Evolutionary conservation across 441 rosid species (phyloP), one percentile per base, ranked within the genome.

Genomic region (Jatropha multifida): DNA sequence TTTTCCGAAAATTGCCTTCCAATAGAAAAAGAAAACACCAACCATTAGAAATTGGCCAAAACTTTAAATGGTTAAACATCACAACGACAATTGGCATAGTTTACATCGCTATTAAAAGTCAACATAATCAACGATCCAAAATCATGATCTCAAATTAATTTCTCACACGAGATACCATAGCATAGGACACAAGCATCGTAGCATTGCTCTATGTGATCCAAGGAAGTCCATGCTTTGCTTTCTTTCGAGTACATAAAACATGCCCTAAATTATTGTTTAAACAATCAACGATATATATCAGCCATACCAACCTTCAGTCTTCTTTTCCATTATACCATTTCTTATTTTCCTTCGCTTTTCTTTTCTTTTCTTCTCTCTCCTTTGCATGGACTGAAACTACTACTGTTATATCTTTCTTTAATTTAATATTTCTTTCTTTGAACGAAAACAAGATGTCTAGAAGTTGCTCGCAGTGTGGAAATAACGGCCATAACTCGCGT

Each of bases 401-500:
- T n/a, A 4, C 58, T 41, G 23, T 0, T 9, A 42, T 10, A 13
- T 12, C 0, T 54, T 20, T 14, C 32, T 55, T 7, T 74, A 32
- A 38, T 3, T 9, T 52, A 48, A 13, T 12, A 2, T 54, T 20
- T 14, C 32, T 55, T 7, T 74, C 61, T 12, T 49, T 3, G 6
- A 52, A 17, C 56, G 18, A 18, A 52, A 52, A 14, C 14, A 48
- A 65, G 56, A 86, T 86, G 97, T 84, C 91, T 37, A 86, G 92
- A 48, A 85, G 88, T 64, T 90, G 91, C 82, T 88, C 91, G 18
- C 93, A 82, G 85, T 84, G 90, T 70, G 93, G 90, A 74, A 88
- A 83, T 87, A 84, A 87, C 84, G 92, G 92, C 76, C 94, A 89
- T 69, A 89, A 87, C 87, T 88, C 90, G 4, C 84, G 89, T 51